phyloP scores from a whole-genome alignment of 2,329 filamentous ascomycete species.

The Fusarium brachygibbosum region DNA sequence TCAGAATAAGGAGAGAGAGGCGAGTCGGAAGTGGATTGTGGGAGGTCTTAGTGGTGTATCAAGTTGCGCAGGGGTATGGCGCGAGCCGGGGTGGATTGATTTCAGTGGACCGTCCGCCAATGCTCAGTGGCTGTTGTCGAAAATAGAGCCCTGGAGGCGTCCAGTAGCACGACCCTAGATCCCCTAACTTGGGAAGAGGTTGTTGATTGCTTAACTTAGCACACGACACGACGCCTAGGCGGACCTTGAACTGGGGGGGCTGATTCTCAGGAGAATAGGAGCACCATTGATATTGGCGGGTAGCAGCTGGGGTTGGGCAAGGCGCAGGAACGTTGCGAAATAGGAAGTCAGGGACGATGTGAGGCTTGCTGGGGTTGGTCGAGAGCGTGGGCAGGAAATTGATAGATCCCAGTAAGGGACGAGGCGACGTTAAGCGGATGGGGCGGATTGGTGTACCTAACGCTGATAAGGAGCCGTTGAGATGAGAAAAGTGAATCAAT shows the following conservation, averaged over 20 bases:
- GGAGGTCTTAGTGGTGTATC: constrained; percentile 37
- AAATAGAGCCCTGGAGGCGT: constrained; percentile 45
- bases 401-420: constrained; percentile 44
- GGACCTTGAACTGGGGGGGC: constrained; percentile 16
- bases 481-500: constrained; percentile 28
- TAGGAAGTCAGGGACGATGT: constrained; percentile 34
- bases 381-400: constrained; percentile 33
- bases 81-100: constrained; percentile 40
- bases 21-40: constrained; percentile 41
- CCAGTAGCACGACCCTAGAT: constrained; percentile 41
- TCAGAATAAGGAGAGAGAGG: constrained; percentile 53
- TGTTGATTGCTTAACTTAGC: constrained; percentile 17
- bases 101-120: constrained; percentile 30
- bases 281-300: constrained; percentile 32
- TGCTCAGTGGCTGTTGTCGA: constrained; percentile 34
- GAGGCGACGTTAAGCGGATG: constrained; percentile 43
- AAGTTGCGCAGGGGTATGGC: constrained; percentile 49
- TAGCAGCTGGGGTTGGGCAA: constrained; percentile 9
- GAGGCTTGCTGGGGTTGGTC: constrained; percentile 33
- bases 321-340: constrained; percentile 31
- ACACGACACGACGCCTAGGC: constrained; percentile 7
- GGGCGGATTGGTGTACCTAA: constrained; percentile 18
- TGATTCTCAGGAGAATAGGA: constrained; percentile 38
- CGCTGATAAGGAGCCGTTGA: constrained; percentile 43
- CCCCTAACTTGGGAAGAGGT: constrained; percentile 34